Percentiles rank a stretch among this genome's conserved stretches.
phyloP scores from a whole-genome alignment of 495 filamentous ascomycete genomes.

The Aspergillus bertholletiae region DNA sequence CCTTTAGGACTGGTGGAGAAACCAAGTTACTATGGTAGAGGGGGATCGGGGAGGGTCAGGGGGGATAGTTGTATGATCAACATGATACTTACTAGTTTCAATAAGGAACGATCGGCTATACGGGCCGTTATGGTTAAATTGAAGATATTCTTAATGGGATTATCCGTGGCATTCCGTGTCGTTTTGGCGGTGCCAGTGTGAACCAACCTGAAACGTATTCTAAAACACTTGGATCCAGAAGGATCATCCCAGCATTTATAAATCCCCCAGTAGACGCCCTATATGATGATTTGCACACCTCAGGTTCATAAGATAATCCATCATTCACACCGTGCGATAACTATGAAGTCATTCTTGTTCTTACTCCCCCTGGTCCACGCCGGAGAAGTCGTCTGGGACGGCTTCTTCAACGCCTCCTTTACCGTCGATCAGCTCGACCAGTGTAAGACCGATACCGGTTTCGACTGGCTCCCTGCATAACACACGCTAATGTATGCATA shows the following conservation, averaged over 20 bases:
- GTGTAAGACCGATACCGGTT: slow-evolving; percentile 14
- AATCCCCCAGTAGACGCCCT: neutral
- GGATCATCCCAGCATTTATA: neutral
- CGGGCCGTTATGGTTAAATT: slow-evolving; percentile 1
- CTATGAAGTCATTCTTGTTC: slow-evolving; percentile 19
- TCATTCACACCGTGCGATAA: too few species aligned
- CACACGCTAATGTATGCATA: slow-evolving; percentile 13
- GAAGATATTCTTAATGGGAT: neutral
- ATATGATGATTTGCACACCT: too few species aligned
- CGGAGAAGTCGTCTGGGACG: slow-evolving; percentile 26
- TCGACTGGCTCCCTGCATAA: too few species aligned
- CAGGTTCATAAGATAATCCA: too few species aligned
- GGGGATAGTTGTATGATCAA: too few species aligned
- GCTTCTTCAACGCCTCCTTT: slow-evolving; percentile 20
- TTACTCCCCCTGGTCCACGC: slow-evolving; percentile 15
- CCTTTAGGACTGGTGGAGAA: neutral
- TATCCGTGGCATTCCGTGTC: neutral
- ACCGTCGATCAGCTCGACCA: slow-evolving; percentile 21
- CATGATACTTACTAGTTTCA: neutral
- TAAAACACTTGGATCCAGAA: neutral
- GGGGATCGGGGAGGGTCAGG: too few species aligned
- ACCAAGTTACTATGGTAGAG: neutral
- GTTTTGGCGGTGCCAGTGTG: neutral
- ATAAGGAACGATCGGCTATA: neutral
- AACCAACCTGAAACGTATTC: neutral